Evolutionary conservation across 257 asterid genomes (phyloP), one percentile per base, ranked within the genome.

Genomic region (Gardenia jasminoides): DNA sequence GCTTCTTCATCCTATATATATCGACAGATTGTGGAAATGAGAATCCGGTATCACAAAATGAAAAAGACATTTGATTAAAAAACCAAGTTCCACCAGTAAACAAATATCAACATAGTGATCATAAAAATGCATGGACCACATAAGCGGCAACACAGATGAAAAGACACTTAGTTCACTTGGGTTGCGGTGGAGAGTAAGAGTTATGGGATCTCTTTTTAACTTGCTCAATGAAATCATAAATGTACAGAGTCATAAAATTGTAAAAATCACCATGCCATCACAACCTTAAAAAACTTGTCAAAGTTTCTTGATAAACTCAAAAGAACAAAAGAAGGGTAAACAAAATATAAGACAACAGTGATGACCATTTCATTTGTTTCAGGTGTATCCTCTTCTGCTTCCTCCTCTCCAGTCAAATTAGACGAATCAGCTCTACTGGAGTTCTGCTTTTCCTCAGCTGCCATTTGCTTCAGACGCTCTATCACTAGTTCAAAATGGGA

Each of bases 401-500:
- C 91, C 31, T 88, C 91, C 46, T 84, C 78, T 71, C 80, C 89
- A 11, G 82, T 70, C 83, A 89, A 82, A 72, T 83, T 91, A 56
- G 80, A 16, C 10, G 86, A 68, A 24, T 86, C 91, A 41, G 83
- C 89, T 68, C 80, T 79, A 54, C 79, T 86, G 47, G 74, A 79
- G 47, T 83, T 84, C 78, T 78, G 76, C 69, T 86, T 87, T 81
- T 89, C 85, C 85, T 88, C 89, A 2, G 83, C 90, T 43, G 91
- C 92, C 70, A 82, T 82, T 86, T 88, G 84, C 72, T 85, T 77
- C 64, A 92, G 61, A 43, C 80, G 88, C 78, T 86, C 91, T 44
- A 90, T 88, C 84, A 92, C 91, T 76, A 48, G 75, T 67, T 85
- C 72, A 70, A 87, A 92, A 81, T 88, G 91, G 83, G 91, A 88